These are phyloP conservation scores for Eucalyptus pauciflora DNA, from an alignment of 345 rosid species.

Conservation along the genomic window DNA sequence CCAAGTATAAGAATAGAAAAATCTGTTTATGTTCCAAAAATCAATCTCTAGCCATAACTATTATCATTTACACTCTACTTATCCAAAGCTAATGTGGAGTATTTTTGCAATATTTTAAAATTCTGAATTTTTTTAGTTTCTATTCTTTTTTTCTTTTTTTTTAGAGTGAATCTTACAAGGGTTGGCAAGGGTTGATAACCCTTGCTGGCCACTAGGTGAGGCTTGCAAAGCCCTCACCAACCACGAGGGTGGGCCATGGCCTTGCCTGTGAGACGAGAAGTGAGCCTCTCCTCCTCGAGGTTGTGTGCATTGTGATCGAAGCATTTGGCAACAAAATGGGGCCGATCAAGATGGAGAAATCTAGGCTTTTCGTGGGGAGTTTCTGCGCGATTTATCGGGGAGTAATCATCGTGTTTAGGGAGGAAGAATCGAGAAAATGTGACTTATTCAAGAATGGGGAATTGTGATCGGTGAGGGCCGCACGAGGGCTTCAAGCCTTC, in stretches of 20 bases:
- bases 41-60: fast-evolving
- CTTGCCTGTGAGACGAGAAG: not conserved
- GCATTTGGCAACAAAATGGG: not conserved
- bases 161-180: too few species aligned
- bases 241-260: not conserved
- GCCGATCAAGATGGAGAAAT: not conserved
- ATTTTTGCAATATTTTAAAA: too few species aligned
- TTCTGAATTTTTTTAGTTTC: too few species aligned
- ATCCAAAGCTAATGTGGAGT: not conserved
- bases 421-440: not conserved
- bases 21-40: too few species aligned
- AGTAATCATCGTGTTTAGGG: not conserved
- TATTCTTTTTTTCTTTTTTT: too few species aligned
- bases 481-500: not conserved
- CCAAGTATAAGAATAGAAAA: too few species aligned
- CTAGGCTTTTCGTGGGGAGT: not conserved
- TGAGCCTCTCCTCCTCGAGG: not conserved
- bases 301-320: not conserved
- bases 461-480: not conserved
- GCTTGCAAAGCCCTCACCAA: not conserved
- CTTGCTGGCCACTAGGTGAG: not conserved
- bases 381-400: too few species aligned
- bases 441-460: too few species aligned
- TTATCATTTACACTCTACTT: too few species aligned
- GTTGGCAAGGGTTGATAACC: not conserved